Evolutionary conservation across 1,139 yeast genomes (phyloP), one percentile per base, ranked within the genome.

Genomic region (Blastobotrys indianensis): DNA sequence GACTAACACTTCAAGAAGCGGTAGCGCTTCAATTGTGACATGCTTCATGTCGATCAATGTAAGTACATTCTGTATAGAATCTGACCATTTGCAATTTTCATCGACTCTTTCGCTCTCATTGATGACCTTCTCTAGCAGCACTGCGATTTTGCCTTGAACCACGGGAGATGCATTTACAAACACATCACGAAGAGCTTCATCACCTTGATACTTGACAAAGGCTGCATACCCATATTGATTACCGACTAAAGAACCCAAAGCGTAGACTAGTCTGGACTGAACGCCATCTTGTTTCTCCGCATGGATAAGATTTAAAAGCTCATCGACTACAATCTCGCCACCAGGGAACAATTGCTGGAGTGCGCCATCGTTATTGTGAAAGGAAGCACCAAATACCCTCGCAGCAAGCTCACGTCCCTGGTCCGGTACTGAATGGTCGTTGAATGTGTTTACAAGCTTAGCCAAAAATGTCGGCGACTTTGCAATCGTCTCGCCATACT

Each of bases 301-400:
- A 7, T 39, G 35, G 11, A 60, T 42, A 8, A 48, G 41, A 4
- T 45, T 16, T 12, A 60, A 44, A 17, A 59, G 23, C 13, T 32
- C 30, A 5, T 28, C 16, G 39, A 49, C 51, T 29, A 49, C 50
- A 15, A 44, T 39, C 7, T 47, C 44, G 44, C 46, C 16, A 46
- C 46, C 13, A 48, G 42, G 13, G 48, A 52, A 42, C 13, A 54
- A 37, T 10, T 62, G 63, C 8, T 66, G 61, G 11, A 79, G 65
- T 0, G 95, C 90, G 2, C 75, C 76, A 0, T 81, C 80, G 58
- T 87, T 87, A 60, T 87, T 87, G 56, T 95, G 73, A 44, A 86
- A 68, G 2, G 60, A 55, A 3, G 69, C 65, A 2, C 70, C 69
- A 29, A 67, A 48, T 4, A 63, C 58, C 16, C 67, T 51, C 2